Percentiles rank a stretch among this genome's conserved stretches.
Evolutionary conservation across 176 grass and related monocot species (phyloP).

Genomic region (Eragrostis nindensis): DNA sequence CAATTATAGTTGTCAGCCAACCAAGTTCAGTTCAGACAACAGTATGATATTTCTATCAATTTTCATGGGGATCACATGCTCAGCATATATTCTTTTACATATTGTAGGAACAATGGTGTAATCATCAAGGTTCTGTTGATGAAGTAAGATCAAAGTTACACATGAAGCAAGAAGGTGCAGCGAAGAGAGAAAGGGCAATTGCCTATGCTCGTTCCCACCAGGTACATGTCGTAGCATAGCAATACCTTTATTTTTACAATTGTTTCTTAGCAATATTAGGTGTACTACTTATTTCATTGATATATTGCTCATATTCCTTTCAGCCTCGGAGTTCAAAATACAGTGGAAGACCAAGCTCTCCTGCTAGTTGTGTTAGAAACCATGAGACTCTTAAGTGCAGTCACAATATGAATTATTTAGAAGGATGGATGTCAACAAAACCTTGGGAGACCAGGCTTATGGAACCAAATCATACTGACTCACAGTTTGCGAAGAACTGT

Average conservation of each 20-base stretch:
- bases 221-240: slow-evolving; percentile 52
- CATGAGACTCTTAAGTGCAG: slow-evolving; percentile 40
- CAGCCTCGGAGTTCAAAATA: slow-evolving; percentile 57
- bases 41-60: not conserved
- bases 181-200: slow-evolving; percentile 75
- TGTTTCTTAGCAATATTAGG: not conserved
- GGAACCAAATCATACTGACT: slow-evolving; percentile 36
- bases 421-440: slow-evolving; percentile 80
- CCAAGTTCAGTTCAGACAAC: slow-evolving; percentile 9
- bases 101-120: slow-evolving; percentile 78
- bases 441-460: slow-evolving; percentile 63
- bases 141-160: slow-evolving; percentile 74
- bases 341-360: slow-evolving; percentile 48
- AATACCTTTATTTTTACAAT: not conserved
- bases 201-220: slow-evolving; percentile 68
- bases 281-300: not conserved
- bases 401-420: slow-evolving; percentile 53
- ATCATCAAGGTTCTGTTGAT: slow-evolving; percentile 55
- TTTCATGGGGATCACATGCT: not conserved
- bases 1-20: slow-evolving; percentile 6
- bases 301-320: slow-evolving; percentile 3
- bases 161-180: slow-evolving; percentile 66
- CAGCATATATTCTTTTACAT: not conserved
- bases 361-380: slow-evolving; percentile 46
- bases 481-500: slow-evolving; percentile 30